Evolutionary conservation across 1,284 basidiomycete species (phyloP).

Genomic region (Hortiboletus rubellus): DNA sequence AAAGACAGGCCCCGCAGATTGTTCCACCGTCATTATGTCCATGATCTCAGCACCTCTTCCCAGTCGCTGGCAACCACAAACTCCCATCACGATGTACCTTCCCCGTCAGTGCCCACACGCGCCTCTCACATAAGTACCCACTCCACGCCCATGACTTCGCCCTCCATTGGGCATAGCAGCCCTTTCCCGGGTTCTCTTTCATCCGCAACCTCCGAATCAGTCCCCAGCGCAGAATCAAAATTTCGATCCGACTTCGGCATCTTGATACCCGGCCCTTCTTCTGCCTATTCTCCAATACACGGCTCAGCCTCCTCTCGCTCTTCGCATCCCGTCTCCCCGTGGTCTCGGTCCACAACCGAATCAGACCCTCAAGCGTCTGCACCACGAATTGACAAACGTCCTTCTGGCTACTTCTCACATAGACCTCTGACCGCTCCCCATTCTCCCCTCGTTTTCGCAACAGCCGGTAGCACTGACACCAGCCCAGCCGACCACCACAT

Average conservation of each 20-base stretch:
- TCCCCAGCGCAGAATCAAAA: conserved; percentile 8
- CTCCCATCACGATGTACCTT: conserved; percentile 13
- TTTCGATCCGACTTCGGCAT: conserved; percentile 21
- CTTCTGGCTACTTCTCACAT: not conserved
- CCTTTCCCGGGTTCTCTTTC: conserved; percentile 23
- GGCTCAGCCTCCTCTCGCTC: conserved; percentile 18
- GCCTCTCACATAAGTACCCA: conserved; percentile 17
- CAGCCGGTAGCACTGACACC: not conserved
- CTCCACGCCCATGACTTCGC: conserved; percentile 31
- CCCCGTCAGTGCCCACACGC: not conserved
- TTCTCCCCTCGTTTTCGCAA: not conserved
- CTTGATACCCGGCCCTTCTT: conserved; percentile 9
- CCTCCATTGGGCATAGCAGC: conserved; percentile 26
- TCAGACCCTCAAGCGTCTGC: conserved; percentile 17
- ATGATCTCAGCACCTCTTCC: conserved; percentile 19
- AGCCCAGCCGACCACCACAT: conserved; percentile 11
- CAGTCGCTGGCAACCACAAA: conserved; percentile 18
- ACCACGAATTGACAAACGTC: not conserved
- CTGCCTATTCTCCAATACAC: conserved; percentile 11
- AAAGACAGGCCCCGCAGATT: conserved; percentile 11
- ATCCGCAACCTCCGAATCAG: conserved; percentile 32
- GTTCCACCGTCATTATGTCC: conserved; percentile 11
- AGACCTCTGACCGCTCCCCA: conserved; percentile 20
- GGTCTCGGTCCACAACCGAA: conserved; percentile 18
- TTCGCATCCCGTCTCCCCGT: conserved; percentile 14